Evolutionary conservation across 2,329 filamentous ascomycete species (phyloP), one percentile per base, ranked within the genome.

Genomic region (Scleromitrula shiraiana): DNA sequence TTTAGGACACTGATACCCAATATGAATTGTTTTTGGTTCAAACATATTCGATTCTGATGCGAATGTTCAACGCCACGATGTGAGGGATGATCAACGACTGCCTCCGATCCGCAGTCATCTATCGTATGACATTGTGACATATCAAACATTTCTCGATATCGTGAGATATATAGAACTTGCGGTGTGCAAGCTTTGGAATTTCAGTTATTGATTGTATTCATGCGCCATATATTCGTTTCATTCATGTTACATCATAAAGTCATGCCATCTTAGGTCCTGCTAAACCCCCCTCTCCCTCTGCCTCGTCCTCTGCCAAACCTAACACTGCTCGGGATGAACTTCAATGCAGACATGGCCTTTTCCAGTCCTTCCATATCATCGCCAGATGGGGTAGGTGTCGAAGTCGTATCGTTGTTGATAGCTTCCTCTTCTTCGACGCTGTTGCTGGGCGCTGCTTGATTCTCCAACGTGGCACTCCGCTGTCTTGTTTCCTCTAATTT

Each of bases 271-370:
- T 37, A 60, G 20, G 39, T 56, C 46, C 52, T 60, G 45, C 60
- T 64, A 24, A 63, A 64, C 8, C 61, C 60, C 27, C 58, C 56
- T 49, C 59, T 53, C 7, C 58, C 58, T 22, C 54, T 52, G 24
- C 61, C 58, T 7, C 59, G 50, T 27, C 61, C 59, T 36, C 59
- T 50, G 17, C 82, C 82, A 62, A 87, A 86, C 8, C 76, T 74
- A 42, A 88, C 68, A 56, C 77, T 83, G 17, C 73, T 71, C 15
- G 85, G 85, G 5, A 89, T 73, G 59, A 90, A 87, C 44, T 78
- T 78, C 51, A 90, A 67, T 3, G 82, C 71, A 1, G 83, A 85
- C 82, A 90, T 85, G 48, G 82, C 78, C 7, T 74, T 75, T 2
- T 78, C 68, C 4, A 90, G 68, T 45, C 75, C 75, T 37, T 82